Base-by-base conservation (phyloP, 139 green algal genomes). In the Helicosporidium sp. region DNA sequence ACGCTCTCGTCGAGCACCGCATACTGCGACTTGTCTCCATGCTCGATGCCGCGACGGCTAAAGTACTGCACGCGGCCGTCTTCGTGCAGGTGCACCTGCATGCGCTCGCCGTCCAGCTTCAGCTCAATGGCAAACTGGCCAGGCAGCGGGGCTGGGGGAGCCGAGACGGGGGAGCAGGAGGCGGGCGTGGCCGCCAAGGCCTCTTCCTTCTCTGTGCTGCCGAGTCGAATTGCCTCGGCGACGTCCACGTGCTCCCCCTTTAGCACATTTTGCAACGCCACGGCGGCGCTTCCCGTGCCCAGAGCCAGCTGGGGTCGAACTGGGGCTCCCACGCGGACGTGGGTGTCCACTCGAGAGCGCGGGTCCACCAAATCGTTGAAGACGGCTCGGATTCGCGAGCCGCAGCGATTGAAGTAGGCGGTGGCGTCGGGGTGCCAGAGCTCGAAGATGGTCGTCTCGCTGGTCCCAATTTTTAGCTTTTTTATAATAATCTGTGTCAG, bases 211-310 rank as follows among this genome's bases (percentile, higher is more conserved):
- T 16, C 34, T 41, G 34, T 41, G 34, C 34, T n/a, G 34, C 16
- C 34, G 34, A 41, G 16, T 41, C 15, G 15, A 16, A 41, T 44
- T 44, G 7, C 20, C 39, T n/a, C 10, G 7, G 39, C 15, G 7
- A 44, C 39, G 18, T n/a, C 18, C 23, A 17, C 13, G 18, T 18
- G 7, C 39, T 23, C 42, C 20, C 23, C 42, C 15, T 47, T 2
- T 23, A 16, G 15, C 7, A 2, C 5, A 25, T 8, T 4, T 12
- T 25, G 25, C 27, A 69, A 79, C 83, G 46, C 87, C 83, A 52
- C 90, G 75, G 56, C 91, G 91, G 33, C 62, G 68, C 43, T 93
- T 82, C 18, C 51, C 24, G 42, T 57, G n/a, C 35, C 26, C 8
- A 26, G 22, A 6, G 65, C 74, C 33, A 80, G 58, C 55, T 78